Evolutionary conservation across 228 moss, liverwort and hornwort species (phyloP), one percentile per base, ranked within the genome.

Genomic region (Sphagnum fallax): DNA sequence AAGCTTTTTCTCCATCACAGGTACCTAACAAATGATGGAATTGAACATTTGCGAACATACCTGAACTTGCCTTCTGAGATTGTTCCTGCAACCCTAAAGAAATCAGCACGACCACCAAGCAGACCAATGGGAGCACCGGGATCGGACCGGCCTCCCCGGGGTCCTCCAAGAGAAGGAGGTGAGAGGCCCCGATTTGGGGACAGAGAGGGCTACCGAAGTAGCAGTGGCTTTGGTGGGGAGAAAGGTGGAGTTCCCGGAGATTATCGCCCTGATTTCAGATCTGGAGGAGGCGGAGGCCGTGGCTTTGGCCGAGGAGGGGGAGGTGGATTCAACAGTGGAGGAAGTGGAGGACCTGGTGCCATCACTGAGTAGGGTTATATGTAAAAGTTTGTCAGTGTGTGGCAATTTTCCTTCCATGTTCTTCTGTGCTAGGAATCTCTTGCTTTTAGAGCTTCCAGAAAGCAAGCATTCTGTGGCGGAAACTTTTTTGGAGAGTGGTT

Each of bases 201-300:
- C 62, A 83, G 90, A 73, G 92, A 95, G 67, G 88, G 88, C 0
- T 92, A 92, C 68, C 78, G 95, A 15, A 82, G 95, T 61, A 86
- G 89, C 63, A 57, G 91, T 66, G 76, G 79, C 5, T 87, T 87
- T 8, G 92, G 91, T 6, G 84, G 84, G 70, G 94, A 95, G 32
- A 95, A 95, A 70, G 80, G 94, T 61, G 94, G 94, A 65, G 91
- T 87, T 8, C 92, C 90, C 48, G 94, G 92, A 77, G 88, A 91
- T 51, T 91, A 94, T 69, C 76, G 88, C 65, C 94, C 90, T 18
- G 91, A 91, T 76, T 94, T 91, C 64, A 75, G 91, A 60, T 85
- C 85, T 62, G 83, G 83, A 49, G 81, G 65, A 49, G 71, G 84
- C 64, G 87, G 89, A 16, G 82, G 91, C 9, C 85, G 87, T 50